Conservation (phyloP, 2,329 filamentous ascomycete genomes). For the Fusarium sp. region DNA sequence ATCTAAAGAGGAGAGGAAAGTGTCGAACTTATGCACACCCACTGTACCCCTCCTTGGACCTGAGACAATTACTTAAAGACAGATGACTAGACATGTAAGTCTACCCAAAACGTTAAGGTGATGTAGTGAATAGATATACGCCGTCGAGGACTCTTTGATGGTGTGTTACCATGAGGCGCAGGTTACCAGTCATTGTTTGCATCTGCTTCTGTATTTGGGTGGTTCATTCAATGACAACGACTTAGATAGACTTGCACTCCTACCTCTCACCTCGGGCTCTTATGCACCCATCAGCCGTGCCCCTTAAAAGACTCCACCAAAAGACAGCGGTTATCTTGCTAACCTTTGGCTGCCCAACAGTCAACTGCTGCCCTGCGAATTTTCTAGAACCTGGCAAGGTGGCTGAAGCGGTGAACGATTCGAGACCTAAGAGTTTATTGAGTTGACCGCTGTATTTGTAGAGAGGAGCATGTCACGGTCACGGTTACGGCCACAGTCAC, state of each 20-base stretch:
- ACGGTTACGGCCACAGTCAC: slow-evolving; percentile 9
- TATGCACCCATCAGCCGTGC: slow-evolving; percentile 2
- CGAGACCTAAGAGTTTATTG: slow-evolving; percentile 8
- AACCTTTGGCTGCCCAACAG: slow-evolving; percentile 40
- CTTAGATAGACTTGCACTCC: background rate
- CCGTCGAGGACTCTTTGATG: background rate
- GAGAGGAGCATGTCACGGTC: background rate
- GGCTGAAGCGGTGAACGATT: slow-evolving; percentile 36
- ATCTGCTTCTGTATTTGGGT: background rate
- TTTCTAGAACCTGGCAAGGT: slow-evolving; percentile 36
- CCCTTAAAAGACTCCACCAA: slow-evolving; percentile 30
- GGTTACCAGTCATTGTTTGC: background rate
- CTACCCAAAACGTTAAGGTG: background rate
- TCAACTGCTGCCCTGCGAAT: slow-evolving; percentile 30
- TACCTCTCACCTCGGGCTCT: background rate
- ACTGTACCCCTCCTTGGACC: slow-evolving; percentile 23
- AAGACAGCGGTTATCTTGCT: slow-evolving; percentile 21
- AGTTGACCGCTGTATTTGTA: slow-evolving; percentile 28
- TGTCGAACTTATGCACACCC: too few relatives aligned
- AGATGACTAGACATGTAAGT: background rate
- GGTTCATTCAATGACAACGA: background rate
- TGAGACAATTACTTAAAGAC: slow-evolving; percentile 10
- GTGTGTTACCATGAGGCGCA: background rate
- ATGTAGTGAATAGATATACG: background rate
- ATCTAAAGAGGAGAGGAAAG: too few relatives aligned